A percentile compares a stretch with the other conserved stretches of the same genome.
Conservation (phyloP, 106 monocot genomes). For the Dendrobium nobile region DNA sequence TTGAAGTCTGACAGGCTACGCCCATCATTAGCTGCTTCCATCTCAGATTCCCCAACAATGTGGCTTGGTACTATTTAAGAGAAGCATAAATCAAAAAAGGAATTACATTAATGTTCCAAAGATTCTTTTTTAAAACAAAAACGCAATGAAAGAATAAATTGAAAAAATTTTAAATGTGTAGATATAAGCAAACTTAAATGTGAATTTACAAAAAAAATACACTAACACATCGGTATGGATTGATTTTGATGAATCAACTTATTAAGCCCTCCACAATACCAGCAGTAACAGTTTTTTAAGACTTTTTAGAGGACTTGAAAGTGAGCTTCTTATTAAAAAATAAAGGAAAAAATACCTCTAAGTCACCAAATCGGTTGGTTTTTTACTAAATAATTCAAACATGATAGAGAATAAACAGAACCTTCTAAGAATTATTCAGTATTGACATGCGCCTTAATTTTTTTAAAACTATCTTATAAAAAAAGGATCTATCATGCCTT, state of each 20-base stretch:
- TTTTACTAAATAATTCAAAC: not conserved
- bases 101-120: not conserved
- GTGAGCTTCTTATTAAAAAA: not conserved
- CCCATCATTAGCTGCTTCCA: conserved; percentile 37
- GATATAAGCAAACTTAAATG: not conserved
- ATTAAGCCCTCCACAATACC: not conserved
- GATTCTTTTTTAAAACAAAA: not conserved
- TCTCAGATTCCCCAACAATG: conserved; percentile 43
- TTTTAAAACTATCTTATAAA: not conserved
- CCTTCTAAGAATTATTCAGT: not conserved
- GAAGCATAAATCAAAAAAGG: not conserved
- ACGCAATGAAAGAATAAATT: not conserved
- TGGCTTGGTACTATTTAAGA: conserved; percentile 29
- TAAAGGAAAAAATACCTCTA: too few species aligned
- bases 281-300: not conserved
- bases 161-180: not conserved
- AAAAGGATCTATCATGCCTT: not conserved
- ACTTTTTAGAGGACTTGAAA: not conserved
- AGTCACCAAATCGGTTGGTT: not conserved
- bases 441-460: not conserved
- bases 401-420: not conserved
- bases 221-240: not conserved
- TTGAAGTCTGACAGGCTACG: conserved; percentile 33
- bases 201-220: not conserved
- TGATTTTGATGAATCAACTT: conserved; percentile 2